phyloP scores from a whole-genome alignment of 768 basidiomycete species.

The Suillus spraguei region DNA sequence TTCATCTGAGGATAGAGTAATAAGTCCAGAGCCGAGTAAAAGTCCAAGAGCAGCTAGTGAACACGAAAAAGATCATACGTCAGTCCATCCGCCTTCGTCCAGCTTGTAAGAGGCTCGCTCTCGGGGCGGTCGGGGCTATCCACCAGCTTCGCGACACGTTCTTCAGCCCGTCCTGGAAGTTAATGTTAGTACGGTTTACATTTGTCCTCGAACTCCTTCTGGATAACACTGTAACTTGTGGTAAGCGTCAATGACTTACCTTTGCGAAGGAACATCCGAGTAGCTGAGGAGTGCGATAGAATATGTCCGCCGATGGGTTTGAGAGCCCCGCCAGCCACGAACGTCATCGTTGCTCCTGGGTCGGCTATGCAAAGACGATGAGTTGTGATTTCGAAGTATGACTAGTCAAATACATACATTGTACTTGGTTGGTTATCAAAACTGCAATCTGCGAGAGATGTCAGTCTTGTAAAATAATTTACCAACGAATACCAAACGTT shows the following conservation, averaged over 20 bases:
- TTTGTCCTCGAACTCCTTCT: neutral
- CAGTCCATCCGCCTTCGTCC: slow-evolving; percentile 89
- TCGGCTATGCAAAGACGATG: slow-evolving; percentile 57
- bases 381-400: neutral
- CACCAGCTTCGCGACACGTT: slow-evolving; percentile 88
- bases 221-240: neutral
- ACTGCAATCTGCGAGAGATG: slow-evolving; percentile 64
- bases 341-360: slow-evolving; percentile 93
- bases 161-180: slow-evolving; percentile 76
- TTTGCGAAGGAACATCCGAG: slow-evolving; percentile 86
- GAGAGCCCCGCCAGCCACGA: slow-evolving; percentile 90
- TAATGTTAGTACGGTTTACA: neutral
- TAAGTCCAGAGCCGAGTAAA: neutral
- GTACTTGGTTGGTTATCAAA: slow-evolving; percentile 91
- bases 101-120: slow-evolving; percentile 91
- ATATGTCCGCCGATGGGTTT: slow-evolving; percentile 94
- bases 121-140: slow-evolving; percentile 90
- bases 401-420: slow-evolving; percentile 51
- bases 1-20: slow-evolving; percentile 4
- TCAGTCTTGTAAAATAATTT: slow-evolving; percentile 6
- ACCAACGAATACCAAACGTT: slow-evolving; percentile 52
- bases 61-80: slow-evolving; percentile 53
- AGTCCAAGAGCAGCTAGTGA: neutral
- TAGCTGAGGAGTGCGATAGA: slow-evolving; percentile 85
- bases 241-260: slow-evolving; percentile 42